These are phyloP conservation scores for Acrodontium crateriforme DNA, from an alignment of 2,329 filamentous ascomycete genomes.

Conservation along the genomic window DNA sequence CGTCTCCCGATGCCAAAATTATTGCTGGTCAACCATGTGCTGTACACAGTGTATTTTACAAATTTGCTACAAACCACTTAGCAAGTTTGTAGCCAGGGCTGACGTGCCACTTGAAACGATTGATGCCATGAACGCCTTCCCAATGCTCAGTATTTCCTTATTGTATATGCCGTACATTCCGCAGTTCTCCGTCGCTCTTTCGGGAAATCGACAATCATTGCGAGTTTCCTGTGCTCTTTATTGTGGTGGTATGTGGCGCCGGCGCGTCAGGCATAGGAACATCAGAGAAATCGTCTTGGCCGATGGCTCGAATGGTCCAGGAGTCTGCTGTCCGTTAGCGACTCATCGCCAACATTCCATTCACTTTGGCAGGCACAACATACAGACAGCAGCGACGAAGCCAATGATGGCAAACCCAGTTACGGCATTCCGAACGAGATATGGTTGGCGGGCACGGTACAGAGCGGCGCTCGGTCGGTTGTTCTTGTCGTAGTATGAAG, in stretches of 20 bases:
- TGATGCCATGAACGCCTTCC: too few relatives aligned
- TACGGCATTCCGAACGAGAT: conserved; percentile 75
- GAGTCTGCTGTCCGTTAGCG: conserved; percentile 34
- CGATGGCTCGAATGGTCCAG: conserved; percentile 69
- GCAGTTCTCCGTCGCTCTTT: too few relatives aligned
- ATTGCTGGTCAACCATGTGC: too few relatives aligned
- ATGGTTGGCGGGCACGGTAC: conserved; percentile 81
- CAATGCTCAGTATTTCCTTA: too few relatives aligned
- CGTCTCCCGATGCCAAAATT: too few relatives aligned
- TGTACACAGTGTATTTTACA: too few relatives aligned
- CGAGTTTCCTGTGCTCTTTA: conserved; percentile 12
- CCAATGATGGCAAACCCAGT: conserved; percentile 63
- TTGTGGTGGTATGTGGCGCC: conserved; percentile 12
- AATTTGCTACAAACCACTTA: too few relatives aligned
- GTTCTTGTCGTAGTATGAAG: conserved; percentile 83
- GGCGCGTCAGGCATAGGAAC: conserved; percentile 75
- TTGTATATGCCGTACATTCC: too few relatives aligned
- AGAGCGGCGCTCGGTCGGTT: conserved; percentile 78
- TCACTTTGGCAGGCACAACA: conserved; percentile 24
- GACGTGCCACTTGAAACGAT: too few relatives aligned
- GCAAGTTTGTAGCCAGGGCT: too few relatives aligned
- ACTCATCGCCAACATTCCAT: not conserved
- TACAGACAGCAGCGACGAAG: conserved; percentile 80
- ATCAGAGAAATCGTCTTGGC: conserved; percentile 94
- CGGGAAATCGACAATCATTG: too few relatives aligned